Evolutionary conservation across 352 stramenopile genomes (phyloP), one percentile per base, ranked within the genome.

Genomic region (Phytophthora megakarya): DNA sequence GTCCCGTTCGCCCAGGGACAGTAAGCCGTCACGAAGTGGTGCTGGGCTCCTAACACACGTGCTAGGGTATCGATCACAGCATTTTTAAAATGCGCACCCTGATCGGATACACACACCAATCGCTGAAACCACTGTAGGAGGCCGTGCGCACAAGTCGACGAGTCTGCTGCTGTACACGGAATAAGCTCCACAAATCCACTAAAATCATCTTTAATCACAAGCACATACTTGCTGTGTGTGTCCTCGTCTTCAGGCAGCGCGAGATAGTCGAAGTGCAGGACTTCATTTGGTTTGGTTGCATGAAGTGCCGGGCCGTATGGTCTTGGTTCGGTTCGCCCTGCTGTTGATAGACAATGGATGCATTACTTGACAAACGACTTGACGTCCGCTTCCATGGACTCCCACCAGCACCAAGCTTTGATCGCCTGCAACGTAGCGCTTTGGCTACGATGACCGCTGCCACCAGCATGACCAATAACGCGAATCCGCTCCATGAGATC

Each of bases 181-280:
- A 35, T 5, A 0, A 59, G 28, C 32, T 60, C 43, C 3, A 48
- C 26, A 5, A 50, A 54, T 1, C 50, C 35, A 33, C 30, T 55
- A 6, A 61, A 42, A 25, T 61, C 59, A 3, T 67, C 43, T 7
- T 55, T 55, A 0, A 55, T 2, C 0, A 57, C 48, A 4, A 56
- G 3, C 1, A 67, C 12, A 11, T 83, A 78, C 21, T 61, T 66
- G 12, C 33, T 50, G 0, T 46, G 44, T 0, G 46, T 25, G 19
- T 42, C 44, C 21, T 67, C 52, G 1, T 59, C 49, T 12, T 53
- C 23, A 0, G 65, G 65, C 16, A 77, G 43, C 0, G 50, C 47
- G 3, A 84, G 23, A 25, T 66, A 77, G 22, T 79, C 65, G 38
- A 83, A 84, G 28, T 80, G 54, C 1, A 83, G 13, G 0, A 80